Evolutionary conservation across 257 asterid species (phyloP), one percentile per base, ranked within the genome.

Genomic region (Ocimum tenuiflorum): DNA sequence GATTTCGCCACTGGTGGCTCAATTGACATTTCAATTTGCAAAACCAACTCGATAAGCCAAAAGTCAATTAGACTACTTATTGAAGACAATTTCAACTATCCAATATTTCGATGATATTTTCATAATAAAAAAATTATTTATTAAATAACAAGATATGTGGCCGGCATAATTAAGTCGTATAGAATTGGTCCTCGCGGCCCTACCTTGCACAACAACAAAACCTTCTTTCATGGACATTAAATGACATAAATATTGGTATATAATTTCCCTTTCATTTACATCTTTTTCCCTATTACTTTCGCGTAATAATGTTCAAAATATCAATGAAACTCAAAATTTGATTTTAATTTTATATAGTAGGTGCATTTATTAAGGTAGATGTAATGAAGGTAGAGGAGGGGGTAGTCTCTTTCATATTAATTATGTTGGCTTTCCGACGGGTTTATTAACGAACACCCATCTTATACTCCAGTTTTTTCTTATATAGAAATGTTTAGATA

Each of bases 341-440:
- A 7, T 18, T 27, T 20, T 17, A 8, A 22, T 7, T 46, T 48
- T 15, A 33, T 60, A 39, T 63, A 63, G 73, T 50, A 39, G 69
- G 68, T 65, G 69, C 70, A 59, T 73, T 70, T 68, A 76, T 65
- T 78, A 74, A 68, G 85, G 81, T 79, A 60, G 81, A 68, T 27
- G 61, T 77, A 75, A 77, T 79, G 43, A 78, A 73, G 76, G 70
- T 47, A 68, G 66, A 49, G 47, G 73, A 78, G 65, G 47, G 73
- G 80, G 65, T 69, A 18, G 84, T 81, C 85, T 70, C 77, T 73
- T 41, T 77, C 84, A 51, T 65, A 77, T 77, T 81, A 58, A 27
- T 81, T 69, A 56, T 64, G 68, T 63, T 79, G 69, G 73, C 79
- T 73, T 73, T 70, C 39, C 15, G 11, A 49, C 48, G 51, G 54